phyloP scores from a whole-genome alignment of 495 filamentous ascomycete species.

The Neurospora sp. region DNA sequence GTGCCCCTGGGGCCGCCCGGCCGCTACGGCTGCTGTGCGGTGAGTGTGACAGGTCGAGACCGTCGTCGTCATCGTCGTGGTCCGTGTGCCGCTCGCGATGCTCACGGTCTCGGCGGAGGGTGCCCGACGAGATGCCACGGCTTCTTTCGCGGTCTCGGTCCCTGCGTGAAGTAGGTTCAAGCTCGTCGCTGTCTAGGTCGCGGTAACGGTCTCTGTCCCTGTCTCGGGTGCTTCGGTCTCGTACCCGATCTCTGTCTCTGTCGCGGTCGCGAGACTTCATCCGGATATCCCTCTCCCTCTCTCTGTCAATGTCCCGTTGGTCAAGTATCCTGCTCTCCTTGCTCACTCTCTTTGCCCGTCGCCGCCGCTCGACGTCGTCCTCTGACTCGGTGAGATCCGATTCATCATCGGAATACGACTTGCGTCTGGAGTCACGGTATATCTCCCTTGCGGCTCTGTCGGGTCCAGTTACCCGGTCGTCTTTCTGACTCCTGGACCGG shows the following conservation, averaged over 20 bases:
- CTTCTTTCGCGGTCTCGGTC: neutral
- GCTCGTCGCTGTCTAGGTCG: slow-evolving; percentile 18
- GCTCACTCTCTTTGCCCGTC: slow-evolving; percentile 13
- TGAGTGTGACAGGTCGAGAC: neutral
- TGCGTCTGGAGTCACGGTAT: slow-evolving; percentile 4
- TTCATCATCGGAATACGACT: slow-evolving; percentile 16
- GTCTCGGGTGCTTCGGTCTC: slow-evolving; percentile 19
- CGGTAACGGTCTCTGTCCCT: slow-evolving; percentile 17
- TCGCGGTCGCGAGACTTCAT: neutral
- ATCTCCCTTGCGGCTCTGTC: neutral
- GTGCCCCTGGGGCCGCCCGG: neutral
- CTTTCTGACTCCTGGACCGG: slow-evolving; percentile 11
- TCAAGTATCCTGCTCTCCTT: neutral
- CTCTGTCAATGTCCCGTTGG: neutral
- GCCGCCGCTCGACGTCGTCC: slow-evolving; percentile 24
- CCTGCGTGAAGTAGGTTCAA: slow-evolving; percentile 7
- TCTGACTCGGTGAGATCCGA: slow-evolving; percentile 13
- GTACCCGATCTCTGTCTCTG: slow-evolving; percentile 4
- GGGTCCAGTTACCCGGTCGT: neutral
- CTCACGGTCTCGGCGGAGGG: neutral
- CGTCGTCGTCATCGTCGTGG: neutral
- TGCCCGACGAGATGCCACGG: neutral
- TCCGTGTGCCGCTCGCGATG: neutral
- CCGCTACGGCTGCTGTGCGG: neutral
- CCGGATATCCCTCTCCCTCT: neutral